Conservation (phyloP, 768 basidiomycete species). For the Boletus patriciae region DNA sequence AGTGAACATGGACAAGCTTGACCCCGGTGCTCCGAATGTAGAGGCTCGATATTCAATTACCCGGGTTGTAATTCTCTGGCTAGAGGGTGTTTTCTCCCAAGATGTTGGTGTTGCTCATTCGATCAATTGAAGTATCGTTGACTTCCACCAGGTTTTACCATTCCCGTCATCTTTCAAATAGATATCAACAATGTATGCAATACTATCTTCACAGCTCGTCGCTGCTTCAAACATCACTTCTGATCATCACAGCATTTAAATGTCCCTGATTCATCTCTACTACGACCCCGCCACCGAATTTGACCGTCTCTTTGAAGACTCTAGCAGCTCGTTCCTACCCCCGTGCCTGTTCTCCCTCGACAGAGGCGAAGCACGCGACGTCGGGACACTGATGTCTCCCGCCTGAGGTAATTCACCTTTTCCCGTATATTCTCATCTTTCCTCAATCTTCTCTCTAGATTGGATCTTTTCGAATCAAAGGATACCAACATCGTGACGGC, state of each 20-base stretch:
- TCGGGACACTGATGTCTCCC: neutral
- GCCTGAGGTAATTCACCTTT: constrained; percentile 22
- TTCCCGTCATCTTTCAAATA: too few relatives aligned
- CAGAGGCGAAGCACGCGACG: neutral
- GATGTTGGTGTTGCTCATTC: too few relatives aligned
- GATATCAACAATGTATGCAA: too few relatives aligned
- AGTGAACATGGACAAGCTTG: too few relatives aligned
- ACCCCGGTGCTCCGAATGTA: neutral
- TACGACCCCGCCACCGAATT: constrained; percentile 4
- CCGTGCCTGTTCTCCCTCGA: neutral
- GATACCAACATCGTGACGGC: constrained; percentile 46
- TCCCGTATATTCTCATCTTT: too few relatives aligned
- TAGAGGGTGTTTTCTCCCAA: too few relatives aligned
- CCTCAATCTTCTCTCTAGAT: constrained; percentile 18
- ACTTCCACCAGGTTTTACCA: too few relatives aligned
- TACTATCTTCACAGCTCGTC: neutral
- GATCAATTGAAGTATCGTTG: too few relatives aligned
- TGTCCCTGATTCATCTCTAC: constrained; percentile 3
- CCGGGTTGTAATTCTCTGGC: too few relatives aligned
- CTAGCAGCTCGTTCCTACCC: constrained; percentile 23
- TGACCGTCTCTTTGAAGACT: constrained; percentile 11
- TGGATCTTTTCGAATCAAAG: constrained; percentile 49
- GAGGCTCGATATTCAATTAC: neutral
- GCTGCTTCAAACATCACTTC: neutral
- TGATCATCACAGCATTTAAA: neutral